These are phyloP conservation scores for Cenchrus americanus DNA, from an alignment of 176 grass and related monocot genomes.

Conservation along the genomic window DNA sequence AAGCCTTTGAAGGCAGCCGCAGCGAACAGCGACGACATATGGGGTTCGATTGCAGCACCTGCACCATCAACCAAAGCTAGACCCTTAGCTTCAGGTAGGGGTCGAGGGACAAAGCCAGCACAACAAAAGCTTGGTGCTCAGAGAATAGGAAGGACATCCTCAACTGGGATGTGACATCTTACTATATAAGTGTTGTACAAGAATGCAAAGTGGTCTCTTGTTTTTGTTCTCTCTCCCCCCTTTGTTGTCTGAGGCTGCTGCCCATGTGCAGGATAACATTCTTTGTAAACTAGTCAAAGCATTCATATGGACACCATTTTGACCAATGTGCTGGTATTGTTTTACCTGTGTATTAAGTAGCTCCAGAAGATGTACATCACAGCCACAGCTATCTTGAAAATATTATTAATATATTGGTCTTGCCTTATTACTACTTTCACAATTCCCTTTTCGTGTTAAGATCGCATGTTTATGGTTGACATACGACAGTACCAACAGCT, in stretches of 20 bases:
- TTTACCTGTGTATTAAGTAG: slow-evolving; percentile 45
- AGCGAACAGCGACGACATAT: slow-evolving; percentile 62
- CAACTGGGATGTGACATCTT: slow-evolving; percentile 55
- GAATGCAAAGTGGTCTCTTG: slow-evolving; percentile 35
- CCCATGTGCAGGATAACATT: slow-evolving; percentile 38
- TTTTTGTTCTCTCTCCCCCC: neutral
- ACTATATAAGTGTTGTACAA: slow-evolving; percentile 52
- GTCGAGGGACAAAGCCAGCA: slow-evolving; percentile 72
- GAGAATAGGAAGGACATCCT: slow-evolving; percentile 71
- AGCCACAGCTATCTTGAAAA: slow-evolving; percentile 24
- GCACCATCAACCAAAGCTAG: slow-evolving; percentile 86
- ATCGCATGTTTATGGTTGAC: neutral
- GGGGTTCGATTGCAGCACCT: slow-evolving; percentile 91
- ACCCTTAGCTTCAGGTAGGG: slow-evolving; percentile 79
- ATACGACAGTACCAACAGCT: neutral
- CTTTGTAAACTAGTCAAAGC: slow-evolving; percentile 65
- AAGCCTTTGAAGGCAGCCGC: slow-evolving; percentile 57
- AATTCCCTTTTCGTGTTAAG: neutral
- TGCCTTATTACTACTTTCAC: neutral
- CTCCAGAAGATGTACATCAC: slow-evolving; percentile 46
- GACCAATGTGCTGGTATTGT: slow-evolving; percentile 37
- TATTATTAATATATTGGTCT: slow-evolving; percentile 35
- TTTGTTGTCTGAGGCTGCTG: slow-evolving; percentile 8
- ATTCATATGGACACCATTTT: slow-evolving; percentile 57
- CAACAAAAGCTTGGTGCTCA: slow-evolving; percentile 92